Percentiles rank a stretch among this genome's conserved stretches.
Evolutionary conservation across 495 filamentous ascomycete species (phyloP).

Genomic region (Hypoxylon lienhwacheense): DNA sequence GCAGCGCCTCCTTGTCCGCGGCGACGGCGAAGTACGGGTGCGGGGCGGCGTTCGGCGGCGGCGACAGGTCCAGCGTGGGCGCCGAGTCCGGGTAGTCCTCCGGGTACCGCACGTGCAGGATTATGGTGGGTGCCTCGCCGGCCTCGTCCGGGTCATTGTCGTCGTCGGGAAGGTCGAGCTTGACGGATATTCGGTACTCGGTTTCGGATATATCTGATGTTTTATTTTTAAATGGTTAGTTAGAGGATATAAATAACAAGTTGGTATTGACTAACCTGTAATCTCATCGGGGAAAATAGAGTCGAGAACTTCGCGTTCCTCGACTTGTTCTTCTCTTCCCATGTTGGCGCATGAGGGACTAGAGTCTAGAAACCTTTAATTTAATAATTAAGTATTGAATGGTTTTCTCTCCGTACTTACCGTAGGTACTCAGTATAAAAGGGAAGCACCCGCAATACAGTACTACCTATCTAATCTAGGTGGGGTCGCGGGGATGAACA

Average conservation of each 20-base stretch:
- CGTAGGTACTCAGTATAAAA: background rate
- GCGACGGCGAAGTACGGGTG: constrained; percentile 60
- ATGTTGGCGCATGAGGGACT: constrained; percentile 53
- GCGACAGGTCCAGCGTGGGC: constrained; percentile 73
- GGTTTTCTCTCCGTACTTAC: background rate
- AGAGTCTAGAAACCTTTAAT: too few species aligned
- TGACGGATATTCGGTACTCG: constrained; percentile 80
- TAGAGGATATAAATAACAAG: constrained; percentile 1
- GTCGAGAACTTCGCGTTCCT: constrained; percentile 96
- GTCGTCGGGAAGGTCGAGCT: constrained; percentile 69
- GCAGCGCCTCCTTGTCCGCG: constrained; percentile 69
- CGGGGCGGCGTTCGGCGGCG: constrained; percentile 67
- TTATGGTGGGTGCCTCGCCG: constrained; percentile 62
- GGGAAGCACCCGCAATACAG: too few species aligned
- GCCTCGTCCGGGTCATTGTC: constrained; percentile 57
- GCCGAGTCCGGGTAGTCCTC: constrained; percentile 83
- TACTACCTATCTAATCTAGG: too few species aligned
- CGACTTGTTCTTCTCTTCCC: constrained; percentile 90
- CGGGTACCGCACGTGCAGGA: constrained; percentile 83
- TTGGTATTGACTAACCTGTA: constrained; percentile 60
- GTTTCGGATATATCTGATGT: constrained; percentile 84
- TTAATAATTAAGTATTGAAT: too few species aligned
- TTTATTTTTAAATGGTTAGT: background rate
- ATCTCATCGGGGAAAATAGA: constrained; percentile 99
- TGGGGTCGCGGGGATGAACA: constrained; percentile 20